Evolutionary conservation across 1,284 basidiomycete species (phyloP), one percentile per base, ranked within the genome.

Genomic region (Mycosarcoma maydis): DNA sequence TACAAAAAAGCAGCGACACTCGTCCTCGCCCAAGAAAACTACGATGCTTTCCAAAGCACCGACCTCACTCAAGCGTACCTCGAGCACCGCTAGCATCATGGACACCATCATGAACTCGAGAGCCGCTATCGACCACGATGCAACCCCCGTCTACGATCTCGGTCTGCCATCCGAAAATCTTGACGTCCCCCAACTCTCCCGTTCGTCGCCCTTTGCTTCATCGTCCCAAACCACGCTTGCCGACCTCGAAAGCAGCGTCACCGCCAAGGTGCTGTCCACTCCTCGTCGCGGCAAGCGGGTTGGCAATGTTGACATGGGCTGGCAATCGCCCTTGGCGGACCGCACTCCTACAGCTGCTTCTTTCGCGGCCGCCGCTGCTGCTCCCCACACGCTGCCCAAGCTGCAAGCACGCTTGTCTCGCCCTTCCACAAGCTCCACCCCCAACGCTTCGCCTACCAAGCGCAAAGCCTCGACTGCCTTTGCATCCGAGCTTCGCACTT

Each of bases 291-390:
- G 69, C 36, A 69, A 66, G 50, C 45, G 69, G 23, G 55, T 72
- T 16, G 69, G 65, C 30, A 58, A 68, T 22, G 69, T 72, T 34
- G 20, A 72, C 51, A 68, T 72, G 69, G 69, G 69, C n/a, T 72
- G 69, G 69, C 44, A 43, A 30, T 65, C 61, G 13, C 67, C 67
- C 33, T 27, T 70, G 6, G 46, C 41, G 29, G 61, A 58, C 23
- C 54, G 34, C 3, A 65, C 61, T 3, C 56, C 54, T 16, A 53
- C 51, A 6, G 43, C 51, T 32, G 41, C 59, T 32, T 44, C 53
- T 7, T 44, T 57, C 24, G 46, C 54, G 20, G 55, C 47, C 20
- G 37, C 51, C 8, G 60, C 51, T 8, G 17, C 20, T 8, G 17
- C 20, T 14, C 67, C 60, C 23, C 67, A 70, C 46, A 70, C 52